Percentiles rank a stretch among this genome's conserved stretches.
These are phyloP conservation scores for Lasiosphaeria hispida DNA, from an alignment of 495 filamentous ascomycete species.

Conservation along the genomic window DNA sequence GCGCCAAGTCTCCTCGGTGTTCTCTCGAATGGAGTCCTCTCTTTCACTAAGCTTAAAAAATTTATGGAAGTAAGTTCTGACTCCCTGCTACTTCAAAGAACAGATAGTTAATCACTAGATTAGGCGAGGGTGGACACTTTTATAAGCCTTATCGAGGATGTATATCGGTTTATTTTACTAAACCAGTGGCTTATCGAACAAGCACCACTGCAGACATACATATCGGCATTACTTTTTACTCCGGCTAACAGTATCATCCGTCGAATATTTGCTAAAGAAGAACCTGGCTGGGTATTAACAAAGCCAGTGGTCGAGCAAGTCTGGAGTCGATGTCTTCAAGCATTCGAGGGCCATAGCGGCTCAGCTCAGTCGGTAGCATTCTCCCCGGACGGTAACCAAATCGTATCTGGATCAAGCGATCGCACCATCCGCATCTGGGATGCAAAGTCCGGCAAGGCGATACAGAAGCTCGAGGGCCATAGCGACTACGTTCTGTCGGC, in stretches of 20 bases:
- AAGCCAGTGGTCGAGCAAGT: not conserved
- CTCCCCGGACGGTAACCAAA: not conserved
- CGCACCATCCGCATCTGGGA: too few relatives aligned
- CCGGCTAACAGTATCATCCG: not conserved
- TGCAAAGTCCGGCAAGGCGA: too few relatives aligned
- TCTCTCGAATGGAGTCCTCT: not conserved
- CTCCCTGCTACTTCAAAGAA: not conserved
- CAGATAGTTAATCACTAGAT: not conserved
- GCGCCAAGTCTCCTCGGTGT: not conserved
- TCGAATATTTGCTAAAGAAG: not conserved
- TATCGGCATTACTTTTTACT: constrained; percentile 3
- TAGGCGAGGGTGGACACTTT: too few relatives aligned
- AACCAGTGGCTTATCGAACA: constrained; percentile 1
- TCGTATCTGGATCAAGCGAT: too few relatives aligned
- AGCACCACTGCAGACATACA: constrained; percentile 2
- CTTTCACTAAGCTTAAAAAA: not conserved
- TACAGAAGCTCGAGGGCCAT: too few relatives aligned
- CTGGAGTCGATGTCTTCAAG: constrained; percentile 1
- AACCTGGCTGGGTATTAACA: not conserved
- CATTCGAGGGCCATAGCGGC: constrained; percentile 1
- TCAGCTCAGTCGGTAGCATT: not conserved
- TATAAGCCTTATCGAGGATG: not conserved
- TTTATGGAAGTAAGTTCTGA: not conserved
- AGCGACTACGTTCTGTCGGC: too few relatives aligned
- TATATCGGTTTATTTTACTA: not conserved